Evolutionary conservation across 257 asterid genomes (phyloP), one percentile per base, ranked within the genome.

Genomic region (Solanum rostratum): DNA sequence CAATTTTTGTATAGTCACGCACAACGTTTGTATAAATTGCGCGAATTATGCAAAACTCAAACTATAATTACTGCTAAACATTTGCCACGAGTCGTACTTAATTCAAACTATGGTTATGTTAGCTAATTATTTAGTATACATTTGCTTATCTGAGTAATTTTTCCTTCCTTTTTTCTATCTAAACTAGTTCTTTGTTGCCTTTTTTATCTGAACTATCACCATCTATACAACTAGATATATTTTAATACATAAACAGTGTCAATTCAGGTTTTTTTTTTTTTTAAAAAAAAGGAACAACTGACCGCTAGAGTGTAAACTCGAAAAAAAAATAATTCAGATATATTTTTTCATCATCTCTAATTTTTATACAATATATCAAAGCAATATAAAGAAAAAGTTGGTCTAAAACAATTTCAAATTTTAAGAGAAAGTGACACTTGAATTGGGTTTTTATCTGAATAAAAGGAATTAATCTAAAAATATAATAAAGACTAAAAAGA

Each of bases 301-400:
- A 27, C 4, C 14, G 7, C 29, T 27, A 6, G 6, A 6, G 13
- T 63, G 15, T 27, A 2, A 63, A 24, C 37, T 62, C 39, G 0
- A 3, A 24, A 24, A 55, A 55, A 55, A 55, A 46, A 46, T 1
- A 43, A 9, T 43, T 43, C 10, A 43, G 8, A 43, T 43, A 8
- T 43, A 43, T 57, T 57, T 57, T 0, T 8, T 1, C 0, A 59
- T n/a, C 10, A n/a, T 59, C 66, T 59, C 22, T 59, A 59, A 33
- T 33, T 59, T 62, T 1, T 62, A 62, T 1, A 45, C 7, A 74
- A 14, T 50, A 78, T 27, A 78, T 50, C 46, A 85, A 88, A 89
- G 89, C 86, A 81, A 85, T 89, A 83, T 85, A 90, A 91, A 91
- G 92, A 86, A 90, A 93, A 90, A 90, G 94, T 89, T 54, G 66